Evolutionary conservation across 768 basidiomycete genomes (phyloP), one percentile per base, ranked within the genome.

Genomic region (Lentinus tigrinus): DNA sequence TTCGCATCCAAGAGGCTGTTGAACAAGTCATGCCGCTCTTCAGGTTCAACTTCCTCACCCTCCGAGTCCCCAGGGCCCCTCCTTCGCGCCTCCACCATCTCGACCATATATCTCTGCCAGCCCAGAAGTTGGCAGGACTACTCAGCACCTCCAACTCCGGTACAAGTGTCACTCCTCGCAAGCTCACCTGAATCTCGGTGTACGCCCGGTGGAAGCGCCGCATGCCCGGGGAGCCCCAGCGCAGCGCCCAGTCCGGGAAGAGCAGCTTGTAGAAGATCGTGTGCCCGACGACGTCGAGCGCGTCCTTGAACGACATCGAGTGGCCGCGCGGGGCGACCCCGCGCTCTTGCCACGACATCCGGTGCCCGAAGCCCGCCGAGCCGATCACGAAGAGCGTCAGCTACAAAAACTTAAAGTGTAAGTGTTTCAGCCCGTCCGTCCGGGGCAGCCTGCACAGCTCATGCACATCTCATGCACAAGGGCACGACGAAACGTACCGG

Each of bases 311-410:
- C 19, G 65, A 54, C 57, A 70, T 53, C 31, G 51, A 31, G 54
- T 85, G 81, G 9, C 79, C 78, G 1, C 72, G 62, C 3, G 81
- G 77, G 3, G 72, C 61, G 4, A 60, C 64, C 9, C 74, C 72
- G 47, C 76, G 73, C 42, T 81, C 79, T 11, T 31, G 31, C 82
- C 81, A 84, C 2, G 79, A 75, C 34, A 83, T 75, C 43, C 65
- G 66, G 21, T 75, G 75, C 3, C 84, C 83, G 61, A 85, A 85
- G 9, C 81, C 84, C 58, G 84, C 83, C 3, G 74, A 74, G 19
- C 81, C 75, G 47, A 85, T 82, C 37, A 83, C 77, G 48, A 81
- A 79, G 4, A 85, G 74, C 0, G 83, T 78, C 28, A 85, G 77
- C 83, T 84, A 17, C 7, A n/a, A n/a, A n/a, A 7, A 31, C 7